Percentiles rank a stretch among this genome's conserved stretches.
These are phyloP conservation scores for Trichoderma sp. DNA, from an alignment of 2,329 filamentous ascomycete genomes.

Conservation along the genomic window DNA sequence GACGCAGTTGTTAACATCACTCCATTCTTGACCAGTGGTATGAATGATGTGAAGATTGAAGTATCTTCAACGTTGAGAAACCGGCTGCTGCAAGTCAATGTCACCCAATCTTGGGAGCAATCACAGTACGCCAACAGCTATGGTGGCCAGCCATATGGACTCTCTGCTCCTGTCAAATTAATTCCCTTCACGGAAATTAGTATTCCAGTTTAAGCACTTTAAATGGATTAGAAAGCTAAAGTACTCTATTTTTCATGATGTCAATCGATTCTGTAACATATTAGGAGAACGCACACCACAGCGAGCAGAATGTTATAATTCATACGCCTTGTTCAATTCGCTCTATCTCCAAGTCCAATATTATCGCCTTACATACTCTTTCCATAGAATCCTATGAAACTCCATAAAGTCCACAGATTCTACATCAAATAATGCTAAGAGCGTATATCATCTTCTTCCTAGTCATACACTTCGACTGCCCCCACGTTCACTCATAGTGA, in stretches of 20 bases:
- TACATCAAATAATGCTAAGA: too few species aligned
- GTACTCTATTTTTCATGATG: too few species aligned
- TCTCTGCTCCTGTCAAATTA: not conserved
- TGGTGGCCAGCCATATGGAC: conserved; percentile 7
- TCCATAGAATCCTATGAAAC: too few species aligned
- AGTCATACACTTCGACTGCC: too few species aligned
- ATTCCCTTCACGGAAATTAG: conserved; percentile 3
- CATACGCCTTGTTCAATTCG: too few species aligned
- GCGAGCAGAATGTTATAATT: too few species aligned
- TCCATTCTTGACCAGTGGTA: not conserved
- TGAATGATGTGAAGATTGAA: conserved; percentile 1
- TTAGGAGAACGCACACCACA: too few species aligned
- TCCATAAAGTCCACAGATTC: too few species aligned
- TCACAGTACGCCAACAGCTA: not conserved
- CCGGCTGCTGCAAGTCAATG: conserved; percentile 6
- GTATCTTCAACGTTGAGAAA: conserved; percentile 9
- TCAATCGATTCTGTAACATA: not conserved
- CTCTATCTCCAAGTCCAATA: too few species aligned
- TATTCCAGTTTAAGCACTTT: not conserved
- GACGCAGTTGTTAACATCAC: conserved; percentile 9
- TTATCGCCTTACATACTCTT: too few species aligned
- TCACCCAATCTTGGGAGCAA: conserved; percentile 15
- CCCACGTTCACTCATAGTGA: too few species aligned
- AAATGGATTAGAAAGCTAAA: not conserved
- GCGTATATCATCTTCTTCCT: too few species aligned